These are phyloP conservation scores for Eimeria zaria DNA, from an alignment of 169 alveolate species.

Conservation along the genomic window DNA sequence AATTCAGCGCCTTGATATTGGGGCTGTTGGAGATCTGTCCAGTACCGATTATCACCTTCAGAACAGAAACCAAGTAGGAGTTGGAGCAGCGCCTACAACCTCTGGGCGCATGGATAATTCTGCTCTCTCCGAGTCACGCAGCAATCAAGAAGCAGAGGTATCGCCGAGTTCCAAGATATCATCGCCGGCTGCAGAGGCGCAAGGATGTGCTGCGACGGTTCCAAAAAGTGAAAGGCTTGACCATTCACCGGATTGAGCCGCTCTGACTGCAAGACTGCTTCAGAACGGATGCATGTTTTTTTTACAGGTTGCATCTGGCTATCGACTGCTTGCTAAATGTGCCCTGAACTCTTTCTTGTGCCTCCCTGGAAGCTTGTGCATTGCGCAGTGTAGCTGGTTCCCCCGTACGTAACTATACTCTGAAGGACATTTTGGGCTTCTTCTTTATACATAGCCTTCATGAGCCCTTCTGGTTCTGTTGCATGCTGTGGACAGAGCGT, in stretches of 20 bases:
- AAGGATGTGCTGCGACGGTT: not conserved
- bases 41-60: not conserved
- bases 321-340: not conserved
- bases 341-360: not conserved
- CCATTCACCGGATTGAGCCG: not conserved
- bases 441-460: not conserved
- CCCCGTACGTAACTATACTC: not conserved
- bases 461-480: conserved; percentile 10
- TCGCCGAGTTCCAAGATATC: not conserved
- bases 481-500: conserved; percentile 13
- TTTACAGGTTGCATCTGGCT: not conserved
- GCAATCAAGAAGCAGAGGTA: not conserved
- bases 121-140: not conserved
- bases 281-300: not conserved
- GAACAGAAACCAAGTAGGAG: not conserved
- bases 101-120: not conserved
- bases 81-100: not conserved
- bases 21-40: not conserved
- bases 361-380: not conserved
- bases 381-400: not conserved
- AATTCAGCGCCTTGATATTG: conserved; percentile 2
- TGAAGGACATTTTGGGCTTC: not conserved
- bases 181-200: not conserved
- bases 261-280: not conserved
- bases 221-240: not conserved